Evolutionary conservation across 345 rosid genomes (phyloP).

Genomic region (Durio zibethinus): DNA sequence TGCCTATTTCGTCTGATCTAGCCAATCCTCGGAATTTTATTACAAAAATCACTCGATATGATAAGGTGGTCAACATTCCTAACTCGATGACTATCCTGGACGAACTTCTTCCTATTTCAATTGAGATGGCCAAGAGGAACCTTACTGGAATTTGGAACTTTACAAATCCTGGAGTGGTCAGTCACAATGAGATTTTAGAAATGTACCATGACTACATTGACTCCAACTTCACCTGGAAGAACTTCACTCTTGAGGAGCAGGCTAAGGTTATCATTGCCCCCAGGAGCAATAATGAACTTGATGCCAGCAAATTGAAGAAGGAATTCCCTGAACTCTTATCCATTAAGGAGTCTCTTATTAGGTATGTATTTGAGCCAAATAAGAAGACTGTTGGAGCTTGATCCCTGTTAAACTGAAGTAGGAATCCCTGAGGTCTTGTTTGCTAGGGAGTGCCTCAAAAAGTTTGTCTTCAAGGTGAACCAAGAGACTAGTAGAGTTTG

Average conservation of each 20-base stretch:
- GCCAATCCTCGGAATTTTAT: constrained; percentile 85
- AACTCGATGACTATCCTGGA: constrained; percentile 92
- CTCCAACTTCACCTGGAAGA: constrained; percentile 73
- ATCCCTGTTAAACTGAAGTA: constrained; percentile 28
- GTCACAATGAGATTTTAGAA: constrained; percentile 89
- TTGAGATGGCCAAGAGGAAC: constrained; percentile 94
- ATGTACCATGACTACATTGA: constrained; percentile 70
- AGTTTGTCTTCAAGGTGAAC: constrained; percentile 40
- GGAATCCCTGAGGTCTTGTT: constrained; percentile 33
- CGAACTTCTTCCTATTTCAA: constrained; percentile 81
- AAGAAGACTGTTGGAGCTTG: constrained; percentile 50
- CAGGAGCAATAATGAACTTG: constrained; percentile 90
- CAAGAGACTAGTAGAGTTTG: constrained; percentile 32
- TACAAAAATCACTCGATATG: constrained; percentile 74
- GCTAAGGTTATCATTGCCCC: constrained; percentile 91
- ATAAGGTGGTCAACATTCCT: constrained; percentile 84
- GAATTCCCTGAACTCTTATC: constrained; percentile 83
- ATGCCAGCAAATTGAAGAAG: constrained; percentile 61
- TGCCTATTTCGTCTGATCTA: constrained; percentile 87
- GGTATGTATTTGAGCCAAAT: constrained; percentile 76
- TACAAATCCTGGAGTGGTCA: constrained; percentile 85
- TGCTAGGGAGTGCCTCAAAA: constrained; percentile 33
- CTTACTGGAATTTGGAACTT: constrained; percentile 90
- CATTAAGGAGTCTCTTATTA: constrained; percentile 77
- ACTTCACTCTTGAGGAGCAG: constrained; percentile 85